These are phyloP conservation scores for Penicillium bialowiezense DNA, from an alignment of 495 filamentous ascomycete genomes.

Conservation along the genomic window DNA sequence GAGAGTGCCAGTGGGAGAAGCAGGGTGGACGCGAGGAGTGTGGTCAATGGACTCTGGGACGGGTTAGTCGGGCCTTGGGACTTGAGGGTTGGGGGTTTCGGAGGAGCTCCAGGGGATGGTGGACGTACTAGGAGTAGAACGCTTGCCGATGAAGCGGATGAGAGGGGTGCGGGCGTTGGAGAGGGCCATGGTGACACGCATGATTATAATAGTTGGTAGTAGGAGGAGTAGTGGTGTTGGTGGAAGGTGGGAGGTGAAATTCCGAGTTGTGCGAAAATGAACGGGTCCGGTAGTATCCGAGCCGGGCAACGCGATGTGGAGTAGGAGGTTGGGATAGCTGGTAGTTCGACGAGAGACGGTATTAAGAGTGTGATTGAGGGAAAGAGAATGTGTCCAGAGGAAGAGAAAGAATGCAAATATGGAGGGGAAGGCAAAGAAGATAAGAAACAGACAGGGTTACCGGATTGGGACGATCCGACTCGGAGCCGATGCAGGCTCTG, in stretches of 20 bases:
- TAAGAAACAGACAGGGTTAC: slow-evolving; percentile 20
- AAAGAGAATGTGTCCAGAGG: slow-evolving; percentile 6
- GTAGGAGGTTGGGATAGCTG: neutral
- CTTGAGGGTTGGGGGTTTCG: too few relatives aligned
- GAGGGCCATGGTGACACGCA: slow-evolving; percentile 67
- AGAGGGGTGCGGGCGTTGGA: slow-evolving; percentile 73
- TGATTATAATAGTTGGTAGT: slow-evolving; percentile 31
- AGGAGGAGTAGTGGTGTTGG: slow-evolving; percentile 8
- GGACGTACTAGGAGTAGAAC: slow-evolving; percentile 73
- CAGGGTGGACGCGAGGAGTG: slow-evolving; percentile 59
- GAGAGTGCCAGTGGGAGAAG: slow-evolving; percentile 58
- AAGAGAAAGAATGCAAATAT: slow-evolving; percentile 12
- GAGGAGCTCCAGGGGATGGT: neutral
- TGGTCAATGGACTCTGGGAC: slow-evolving; percentile 66
- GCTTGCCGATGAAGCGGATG: slow-evolving; percentile 91
- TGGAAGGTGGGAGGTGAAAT: slow-evolving; percentile 14
- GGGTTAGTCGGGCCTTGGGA: slow-evolving; percentile 21
- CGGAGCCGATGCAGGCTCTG: slow-evolving; percentile 18
- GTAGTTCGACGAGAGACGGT: neutral
- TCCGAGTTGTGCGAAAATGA: slow-evolving; percentile 28
- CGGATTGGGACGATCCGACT: slow-evolving; percentile 17
- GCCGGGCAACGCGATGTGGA: slow-evolving; percentile 15
- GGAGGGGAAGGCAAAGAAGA: slow-evolving; percentile 15
- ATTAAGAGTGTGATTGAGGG: slow-evolving; percentile 4
- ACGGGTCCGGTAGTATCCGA: slow-evolving; percentile 34